A percentile compares a stretch with the other conserved stretches of the same genome.
These are phyloP conservation scores for Hydnomerulius pinastri DNA, from an alignment of 768 basidiomycete genomes.

Conservation along the genomic window DNA sequence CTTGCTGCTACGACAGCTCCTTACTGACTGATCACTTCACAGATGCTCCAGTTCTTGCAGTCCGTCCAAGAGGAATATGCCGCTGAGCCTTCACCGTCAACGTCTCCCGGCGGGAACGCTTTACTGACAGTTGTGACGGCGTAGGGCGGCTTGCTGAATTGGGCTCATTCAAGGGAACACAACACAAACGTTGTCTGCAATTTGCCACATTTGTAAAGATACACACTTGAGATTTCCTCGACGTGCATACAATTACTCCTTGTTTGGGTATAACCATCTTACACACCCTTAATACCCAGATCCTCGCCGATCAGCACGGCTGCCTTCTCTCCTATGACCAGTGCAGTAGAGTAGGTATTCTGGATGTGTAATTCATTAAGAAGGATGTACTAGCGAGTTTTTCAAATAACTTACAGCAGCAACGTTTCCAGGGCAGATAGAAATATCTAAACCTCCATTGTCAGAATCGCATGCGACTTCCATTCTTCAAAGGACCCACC, in stretches of 20 bases:
- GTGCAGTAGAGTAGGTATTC: slow-evolving; percentile 43
- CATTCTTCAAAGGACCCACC: no score
- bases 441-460: neutral
- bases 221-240: no score
- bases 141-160: neutral
- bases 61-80: slow-evolving; percentile 58
- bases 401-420: neutral
- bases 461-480: no score
- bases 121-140: neutral
- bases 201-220: no score
- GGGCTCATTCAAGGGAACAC: neutral
- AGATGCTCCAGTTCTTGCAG: slow-evolving; percentile 68
- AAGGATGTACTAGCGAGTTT: neutral
- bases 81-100: neutral
- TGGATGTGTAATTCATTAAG: neutral
- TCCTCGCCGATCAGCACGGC: no score
- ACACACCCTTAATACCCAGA: no score
- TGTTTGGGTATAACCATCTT: no score
- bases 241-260: no score
- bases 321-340: slow-evolving; percentile 54
- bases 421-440: neutral
- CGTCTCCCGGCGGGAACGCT: neutral
- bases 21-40: slow-evolving; percentile 6
- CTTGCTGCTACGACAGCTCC: neutral
- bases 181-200: no score